Evolutionary conservation across 352 stramenopile species (phyloP), one percentile per base, ranked within the genome.

Genomic region (Blastocystis hominis): DNA sequence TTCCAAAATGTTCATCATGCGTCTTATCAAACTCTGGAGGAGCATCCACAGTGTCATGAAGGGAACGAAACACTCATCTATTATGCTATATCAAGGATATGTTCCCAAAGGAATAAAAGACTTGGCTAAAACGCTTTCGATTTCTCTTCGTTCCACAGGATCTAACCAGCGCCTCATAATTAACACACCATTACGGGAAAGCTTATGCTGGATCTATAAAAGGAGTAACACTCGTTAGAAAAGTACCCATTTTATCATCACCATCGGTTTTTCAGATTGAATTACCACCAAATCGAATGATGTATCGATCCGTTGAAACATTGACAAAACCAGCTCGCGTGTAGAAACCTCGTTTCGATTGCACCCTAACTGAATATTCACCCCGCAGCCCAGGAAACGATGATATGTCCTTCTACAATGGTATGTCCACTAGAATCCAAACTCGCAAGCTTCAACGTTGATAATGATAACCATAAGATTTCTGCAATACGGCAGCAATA

Each of bases 11-110:
- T 46, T 86, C 76, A 6, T 86, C 76, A 36, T 86, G 76, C 3
- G 76, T 86, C 44, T 86, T 86, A n/a, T 86, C 76, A 47, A 86
- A 86, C 47, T 86, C 76, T 5, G 76, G 76, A 86, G 76, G 76
- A 7, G 76, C 76, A 30, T 86, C 46, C 13, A 86, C 44, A 34
- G 13, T 86, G 4, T 17, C 24, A 5, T 47, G 54, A 47, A 86
- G 40, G 77, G 61, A 38, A 36, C 3, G 4, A 54, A 20, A 3
- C 30, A 24, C n/a, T 2, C 7, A 0, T 34, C 9, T 30, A 30
- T 30, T 30, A 30, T 30, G 24, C 24, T 30, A 30, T 30, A 30
- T 30, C 3, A 75, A 76, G 63, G 59, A 86, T 86, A 86, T 86
- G 50, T 44, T 76, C 76, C 59, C 20, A 86, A 75, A 17, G 47